These are phyloP conservation scores for Adansonia gregorii DNA, from an alignment of 441 rosid species.

Conservation along the genomic window DNA sequence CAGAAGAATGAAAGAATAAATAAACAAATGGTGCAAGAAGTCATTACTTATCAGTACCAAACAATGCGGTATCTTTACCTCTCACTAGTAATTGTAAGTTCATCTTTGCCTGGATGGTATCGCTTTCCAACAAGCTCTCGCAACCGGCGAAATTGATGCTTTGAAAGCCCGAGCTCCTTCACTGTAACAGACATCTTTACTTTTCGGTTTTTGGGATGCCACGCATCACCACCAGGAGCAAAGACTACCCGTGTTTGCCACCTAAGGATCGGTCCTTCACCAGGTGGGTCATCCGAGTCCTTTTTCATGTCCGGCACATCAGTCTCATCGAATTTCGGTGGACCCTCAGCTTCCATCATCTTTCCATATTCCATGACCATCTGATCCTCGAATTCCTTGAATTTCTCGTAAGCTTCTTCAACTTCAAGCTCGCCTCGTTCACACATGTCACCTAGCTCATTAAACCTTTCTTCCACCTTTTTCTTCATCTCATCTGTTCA, in stretches of 20 bases:
- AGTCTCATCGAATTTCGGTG: slow-evolving; percentile 56
- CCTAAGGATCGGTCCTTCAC: slow-evolving; percentile 86
- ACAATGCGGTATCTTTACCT: slow-evolving; percentile 49
- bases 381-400: slow-evolving; percentile 86
- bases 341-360: slow-evolving; percentile 68
- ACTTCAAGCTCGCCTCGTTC: slow-evolving; percentile 77
- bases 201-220: slow-evolving; percentile 98
- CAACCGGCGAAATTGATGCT: slow-evolving; percentile 67
- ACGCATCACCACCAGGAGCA: slow-evolving; percentile 90
- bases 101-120: slow-evolving; percentile 90
- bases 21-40: neutral
- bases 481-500: slow-evolving; percentile 76
- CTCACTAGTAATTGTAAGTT: slow-evolving; percentile 90
- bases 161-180: slow-evolving; percentile 92
- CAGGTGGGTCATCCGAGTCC: slow-evolving; percentile 71
- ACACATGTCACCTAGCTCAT: slow-evolving; percentile 82
- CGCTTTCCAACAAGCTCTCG: slow-evolving; percentile 84
- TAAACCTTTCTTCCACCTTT: slow-evolving; percentile 70
- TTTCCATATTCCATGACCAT: slow-evolving; percentile 64
- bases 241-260: slow-evolving; percentile 88
- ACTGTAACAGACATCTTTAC: slow-evolving; percentile 90
- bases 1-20: neutral
- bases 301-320: slow-evolving; percentile 52
- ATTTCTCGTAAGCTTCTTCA: slow-evolving; percentile 74
- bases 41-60: neutral